Evolutionary conservation across 179 eudicot species (phyloP).

Genomic region (Beta corolliflora): DNA sequence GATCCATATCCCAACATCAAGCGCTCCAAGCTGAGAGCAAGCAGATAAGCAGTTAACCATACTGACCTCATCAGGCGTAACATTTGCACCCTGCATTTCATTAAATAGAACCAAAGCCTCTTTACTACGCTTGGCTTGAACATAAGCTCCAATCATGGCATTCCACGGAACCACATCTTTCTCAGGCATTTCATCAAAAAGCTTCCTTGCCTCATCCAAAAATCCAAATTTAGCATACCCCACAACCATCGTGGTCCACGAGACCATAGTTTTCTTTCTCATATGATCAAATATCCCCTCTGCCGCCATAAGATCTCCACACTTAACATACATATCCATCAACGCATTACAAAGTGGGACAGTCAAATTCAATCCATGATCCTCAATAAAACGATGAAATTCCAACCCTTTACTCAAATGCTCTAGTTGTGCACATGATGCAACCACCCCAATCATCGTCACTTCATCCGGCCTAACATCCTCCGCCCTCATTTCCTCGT

Average conservation of each 20-base stretch:
- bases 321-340: constrained; percentile 81
- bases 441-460: constrained; percentile 74
- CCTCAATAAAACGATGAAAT: constrained; percentile 45
- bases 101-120: constrained; percentile 74
- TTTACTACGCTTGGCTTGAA: constrained; percentile 55
- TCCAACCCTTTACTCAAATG: constrained; percentile 59
- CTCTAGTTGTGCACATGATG: constrained; percentile 61
- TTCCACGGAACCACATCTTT: constrained; percentile 55
- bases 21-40: constrained; percentile 78
- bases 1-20: constrained; percentile 82
- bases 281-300: constrained; percentile 53
- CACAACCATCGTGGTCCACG: constrained; percentile 78
- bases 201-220: constrained; percentile 55
- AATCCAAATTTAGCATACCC: constrained; percentile 68
- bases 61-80: constrained; percentile 72
- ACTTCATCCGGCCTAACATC: constrained; percentile 67
- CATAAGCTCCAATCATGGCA: constrained; percentile 83
- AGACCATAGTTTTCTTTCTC: constrained; percentile 60
- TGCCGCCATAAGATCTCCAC: constrained; percentile 67
- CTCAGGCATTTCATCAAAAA: constrained; percentile 65
- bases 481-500: constrained; percentile 53
- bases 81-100: constrained; percentile 56
- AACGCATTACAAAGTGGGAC: constrained; percentile 66
- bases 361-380: constrained; percentile 42
- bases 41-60: constrained; percentile 79